These are phyloP conservation scores for Meyerozyma smithsonii DNA, from an alignment of 1,139 yeast species.

Conservation along the genomic window DNA sequence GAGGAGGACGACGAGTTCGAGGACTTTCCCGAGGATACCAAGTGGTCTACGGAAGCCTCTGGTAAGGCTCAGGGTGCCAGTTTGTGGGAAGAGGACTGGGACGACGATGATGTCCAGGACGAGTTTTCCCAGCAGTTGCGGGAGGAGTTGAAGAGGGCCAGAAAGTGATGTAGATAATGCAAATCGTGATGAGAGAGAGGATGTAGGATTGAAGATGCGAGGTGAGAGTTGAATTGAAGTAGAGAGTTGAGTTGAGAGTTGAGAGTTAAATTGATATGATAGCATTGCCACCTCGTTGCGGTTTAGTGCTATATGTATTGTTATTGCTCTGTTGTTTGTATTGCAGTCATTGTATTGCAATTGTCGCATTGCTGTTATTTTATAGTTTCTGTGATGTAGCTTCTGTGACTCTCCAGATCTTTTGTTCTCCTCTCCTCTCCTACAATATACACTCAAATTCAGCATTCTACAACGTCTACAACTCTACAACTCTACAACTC, in stretches of 20 bases:
- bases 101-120: constrained; percentile 85
- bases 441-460: too few relatives aligned
- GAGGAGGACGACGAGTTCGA: constrained; percentile 96
- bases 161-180: neutral
- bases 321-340: too few relatives aligned
- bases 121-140: constrained; percentile 70
- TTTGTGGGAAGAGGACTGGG: constrained; percentile 97
- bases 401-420: too few relatives aligned
- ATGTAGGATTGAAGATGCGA: neutral
- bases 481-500: too few relatives aligned
- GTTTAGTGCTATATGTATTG: neutral
- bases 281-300: neutral
- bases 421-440: too few relatives aligned
- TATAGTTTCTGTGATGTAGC: too few relatives aligned
- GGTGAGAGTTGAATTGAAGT: neutral
- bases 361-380: too few relatives aligned
- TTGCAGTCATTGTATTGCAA: too few relatives aligned
- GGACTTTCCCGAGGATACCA: constrained; percentile 81
- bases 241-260: neutral
- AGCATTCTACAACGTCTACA: too few relatives aligned
- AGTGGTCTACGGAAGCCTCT: constrained; percentile 39
- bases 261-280: neutral
- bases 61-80: constrained; percentile 40
- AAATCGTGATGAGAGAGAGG: neutral
- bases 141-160: constrained; percentile 32